A percentile compares a stretch with the other conserved stretches of the same genome.
Conservation (phyloP, 75 land plant species). For the Larix kaempferi region DNA sequence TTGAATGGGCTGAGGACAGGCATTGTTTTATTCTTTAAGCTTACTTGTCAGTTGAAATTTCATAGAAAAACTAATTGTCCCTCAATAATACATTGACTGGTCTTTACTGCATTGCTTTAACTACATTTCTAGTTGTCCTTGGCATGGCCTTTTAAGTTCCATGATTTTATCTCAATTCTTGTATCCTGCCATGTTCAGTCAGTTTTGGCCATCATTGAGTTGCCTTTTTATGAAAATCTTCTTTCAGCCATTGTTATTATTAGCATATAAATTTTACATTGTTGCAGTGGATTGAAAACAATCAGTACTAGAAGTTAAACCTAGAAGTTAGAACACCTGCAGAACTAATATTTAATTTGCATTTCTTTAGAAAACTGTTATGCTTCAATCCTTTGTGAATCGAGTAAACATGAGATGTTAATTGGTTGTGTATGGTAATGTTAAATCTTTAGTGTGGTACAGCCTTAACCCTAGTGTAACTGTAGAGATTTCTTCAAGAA, state of each 20-base stretch:
- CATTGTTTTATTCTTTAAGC: not conserved
- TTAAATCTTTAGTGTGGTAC: not conserved
- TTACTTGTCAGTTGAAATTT: not conserved
- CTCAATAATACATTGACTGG: not conserved
- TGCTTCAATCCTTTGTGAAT: not conserved
- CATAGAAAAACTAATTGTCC: not conserved
- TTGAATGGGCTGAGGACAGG: too few species aligned
- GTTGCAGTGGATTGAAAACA: too few species aligned
- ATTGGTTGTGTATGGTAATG: not conserved
- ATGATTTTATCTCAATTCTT: not conserved
- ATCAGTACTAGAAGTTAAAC: too few species aligned
- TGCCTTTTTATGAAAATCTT: too few species aligned
- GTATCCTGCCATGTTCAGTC: not conserved
- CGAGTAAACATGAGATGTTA: not conserved
- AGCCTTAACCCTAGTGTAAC: not conserved
- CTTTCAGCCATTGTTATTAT: too few species aligned
- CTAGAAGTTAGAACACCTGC: not conserved
- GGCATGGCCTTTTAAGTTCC: not conserved
- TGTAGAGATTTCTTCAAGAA: not conserved
- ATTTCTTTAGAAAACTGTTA: not conserved
- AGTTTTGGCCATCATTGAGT: not conserved
- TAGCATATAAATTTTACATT: too few species aligned
- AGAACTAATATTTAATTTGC: not conserved
- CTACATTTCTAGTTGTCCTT: not conserved
- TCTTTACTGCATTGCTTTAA: not conserved